Base-by-base conservation (phyloP, 2,329 filamentous ascomycete genomes). In the Fusarium sp. region DNA sequence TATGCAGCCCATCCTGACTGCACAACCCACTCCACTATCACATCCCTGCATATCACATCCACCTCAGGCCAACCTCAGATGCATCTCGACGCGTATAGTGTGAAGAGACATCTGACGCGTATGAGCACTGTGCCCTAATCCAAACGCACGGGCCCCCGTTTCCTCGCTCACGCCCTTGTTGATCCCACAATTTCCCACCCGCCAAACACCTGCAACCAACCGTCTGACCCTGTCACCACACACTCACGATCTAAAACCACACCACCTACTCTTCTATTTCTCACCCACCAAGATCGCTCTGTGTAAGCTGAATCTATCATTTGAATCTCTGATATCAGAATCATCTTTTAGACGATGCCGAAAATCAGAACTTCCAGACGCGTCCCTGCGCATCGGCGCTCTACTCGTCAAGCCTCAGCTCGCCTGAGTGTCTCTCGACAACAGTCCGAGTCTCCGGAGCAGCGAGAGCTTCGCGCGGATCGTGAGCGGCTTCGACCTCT, bases 401-500 rank as follows among this genome's bases (percentile, higher is more conserved):
- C 58, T n/a, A 29, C 10, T 13, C 45, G 57, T 9, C 48, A 14
- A 8, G 24, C 35, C 11, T 58, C 43, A 6, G 69, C 79, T n/a
- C 73, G 83, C 9, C 73, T 74, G 20, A 80, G 81, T 13, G 78
- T 16, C 18, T 18, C 48, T 52, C 48, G 24, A 27, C 48, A 82
- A 54, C 35, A 41, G 16, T 50, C 48, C 27, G 48, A 52, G 24
- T 52, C 24, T 29, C 31, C 37, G 13, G 41, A 61, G 41, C 41
- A 31, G 37, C 39, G 13, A 33, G 58, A 61, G 58, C 27, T n/a
- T 41, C 57, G 22, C 6, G 37, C 61, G n/a, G 81, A 84, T 61
- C 78, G 82, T 22, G 81, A 84, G 61, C 76, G 78, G 35, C 76
- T 77, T 41, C 75, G 71, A 8, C 61, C 65, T 18, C 45, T 45